Evolutionary conservation across 2,329 filamentous ascomycete genomes (phyloP).

Genomic region (Xylariaceae sp.): DNA sequence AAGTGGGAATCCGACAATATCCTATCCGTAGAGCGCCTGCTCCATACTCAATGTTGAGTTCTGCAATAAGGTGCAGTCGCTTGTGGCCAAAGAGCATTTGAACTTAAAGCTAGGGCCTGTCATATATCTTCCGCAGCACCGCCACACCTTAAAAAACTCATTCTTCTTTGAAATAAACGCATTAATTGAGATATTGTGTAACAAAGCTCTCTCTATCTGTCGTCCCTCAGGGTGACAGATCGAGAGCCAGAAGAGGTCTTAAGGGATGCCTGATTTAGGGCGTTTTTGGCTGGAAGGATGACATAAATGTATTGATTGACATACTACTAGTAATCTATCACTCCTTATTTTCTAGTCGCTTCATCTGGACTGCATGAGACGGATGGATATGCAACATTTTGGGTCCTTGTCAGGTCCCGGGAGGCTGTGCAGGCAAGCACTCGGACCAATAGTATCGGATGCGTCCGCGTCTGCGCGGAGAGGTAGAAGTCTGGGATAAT

Average conservation of each 20-base stretch:
- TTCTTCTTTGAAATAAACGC: background rate
- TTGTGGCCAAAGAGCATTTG: background rate
- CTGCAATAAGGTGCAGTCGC: background rate
- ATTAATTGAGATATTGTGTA: background rate
- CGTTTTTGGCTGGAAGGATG: background rate
- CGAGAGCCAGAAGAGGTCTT: background rate
- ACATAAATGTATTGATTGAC: background rate
- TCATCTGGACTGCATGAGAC: too few relatives aligned
- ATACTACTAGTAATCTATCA: too few relatives aligned
- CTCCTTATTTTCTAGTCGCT: too few relatives aligned
- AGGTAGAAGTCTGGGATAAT: too few relatives aligned
- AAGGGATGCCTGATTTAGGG: background rate
- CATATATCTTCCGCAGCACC: too few relatives aligned
- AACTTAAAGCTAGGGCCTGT: background rate
- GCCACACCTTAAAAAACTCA: background rate
- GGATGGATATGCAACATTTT: too few relatives aligned
- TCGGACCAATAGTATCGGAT: constrained; percentile 1
- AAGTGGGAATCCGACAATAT: background rate
- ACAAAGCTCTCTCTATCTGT: background rate
- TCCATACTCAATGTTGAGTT: background rate
- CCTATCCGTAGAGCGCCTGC: too few relatives aligned
- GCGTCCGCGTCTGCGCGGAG: too few relatives aligned
- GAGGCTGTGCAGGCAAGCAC: background rate
- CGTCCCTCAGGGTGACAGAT: background rate
- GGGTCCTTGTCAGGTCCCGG: too few relatives aligned